Conservation (phyloP, 2,329 filamentous ascomycete genomes). For the Aspergillus awamori region DNA sequence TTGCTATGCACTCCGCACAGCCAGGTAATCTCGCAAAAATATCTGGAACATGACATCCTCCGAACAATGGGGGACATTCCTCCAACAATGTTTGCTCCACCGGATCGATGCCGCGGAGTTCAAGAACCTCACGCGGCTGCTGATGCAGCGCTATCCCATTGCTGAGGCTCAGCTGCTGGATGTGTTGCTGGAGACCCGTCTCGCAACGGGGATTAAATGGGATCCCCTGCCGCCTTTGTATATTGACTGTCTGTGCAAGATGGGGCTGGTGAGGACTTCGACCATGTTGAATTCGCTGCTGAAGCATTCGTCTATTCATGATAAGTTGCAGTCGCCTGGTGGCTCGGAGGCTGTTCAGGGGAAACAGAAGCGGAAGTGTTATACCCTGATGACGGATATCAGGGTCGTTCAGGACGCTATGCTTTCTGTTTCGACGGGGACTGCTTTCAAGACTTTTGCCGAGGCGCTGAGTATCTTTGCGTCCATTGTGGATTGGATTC, state of each 20-base stretch:
- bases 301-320: constrained; percentile 40
- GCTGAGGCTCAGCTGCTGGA: constrained; percentile 38
- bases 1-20: constrained; percentile 12
- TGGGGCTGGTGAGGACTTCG: constrained; percentile 37
- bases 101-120: constrained; percentile 44
- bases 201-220: constrained; percentile 39
- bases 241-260: constrained; percentile 41
- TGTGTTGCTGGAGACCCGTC: constrained; percentile 38
- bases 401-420: constrained; percentile 47
- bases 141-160: constrained; percentile 36
- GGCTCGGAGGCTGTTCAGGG: constrained; percentile 3
- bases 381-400: constrained; percentile 47
- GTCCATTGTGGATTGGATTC: constrained; percentile 44
- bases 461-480: constrained; percentile 39
- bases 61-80: constrained; percentile 43
- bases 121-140: constrained; percentile 38
- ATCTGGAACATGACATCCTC: constrained; percentile 30
- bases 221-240: constrained; percentile 48
- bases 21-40: constrained; percentile 1
- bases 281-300: constrained; percentile 38
- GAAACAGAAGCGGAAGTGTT: constrained; percentile 23
- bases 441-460: constrained; percentile 30
- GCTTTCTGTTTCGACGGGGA: constrained; percentile 41
- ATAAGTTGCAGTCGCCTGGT: constrained; percentile 14
- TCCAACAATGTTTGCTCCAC: constrained; percentile 41